Conservation (phyloP, 2,329 filamentous ascomycete genomes). For the Trichoderma brevicompactum region DNA sequence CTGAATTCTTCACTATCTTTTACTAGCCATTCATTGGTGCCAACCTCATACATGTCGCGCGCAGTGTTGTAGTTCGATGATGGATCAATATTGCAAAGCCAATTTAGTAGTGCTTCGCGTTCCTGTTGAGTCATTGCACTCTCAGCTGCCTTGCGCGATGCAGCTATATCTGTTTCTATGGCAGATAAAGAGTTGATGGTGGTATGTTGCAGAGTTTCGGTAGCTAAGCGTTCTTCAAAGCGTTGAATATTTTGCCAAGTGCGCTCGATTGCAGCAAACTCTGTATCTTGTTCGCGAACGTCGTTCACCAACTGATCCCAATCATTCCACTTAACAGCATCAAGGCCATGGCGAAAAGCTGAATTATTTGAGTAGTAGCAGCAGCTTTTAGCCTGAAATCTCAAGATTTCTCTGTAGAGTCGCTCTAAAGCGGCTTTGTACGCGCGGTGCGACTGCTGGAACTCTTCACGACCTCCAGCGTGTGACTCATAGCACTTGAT, state of each 20-base stretch:
- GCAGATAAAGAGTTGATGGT: neutral
- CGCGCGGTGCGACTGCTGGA: neutral
- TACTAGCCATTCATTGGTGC: neutral
- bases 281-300: neutral
- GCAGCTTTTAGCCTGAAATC: neutral
- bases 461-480: neutral
- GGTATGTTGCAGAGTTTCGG: neutral
- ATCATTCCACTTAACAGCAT: neutral
- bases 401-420: neutral
- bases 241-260: neutral
- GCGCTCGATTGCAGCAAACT: neutral
- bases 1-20: neutral
- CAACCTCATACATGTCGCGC: neutral
- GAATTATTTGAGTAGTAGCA: neutral
- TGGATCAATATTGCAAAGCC: conserved; percentile 1
- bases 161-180: neutral
- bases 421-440: too few species aligned
- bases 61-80: neutral
- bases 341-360: neutral
- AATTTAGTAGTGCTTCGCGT: neutral
- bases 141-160: too few species aligned
- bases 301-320: neutral
- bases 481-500: neutral
- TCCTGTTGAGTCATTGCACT: neutral
- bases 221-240: neutral